Conservation (phyloP, 108 stramenopile species). For the Skeletonema menzelii region DNA sequence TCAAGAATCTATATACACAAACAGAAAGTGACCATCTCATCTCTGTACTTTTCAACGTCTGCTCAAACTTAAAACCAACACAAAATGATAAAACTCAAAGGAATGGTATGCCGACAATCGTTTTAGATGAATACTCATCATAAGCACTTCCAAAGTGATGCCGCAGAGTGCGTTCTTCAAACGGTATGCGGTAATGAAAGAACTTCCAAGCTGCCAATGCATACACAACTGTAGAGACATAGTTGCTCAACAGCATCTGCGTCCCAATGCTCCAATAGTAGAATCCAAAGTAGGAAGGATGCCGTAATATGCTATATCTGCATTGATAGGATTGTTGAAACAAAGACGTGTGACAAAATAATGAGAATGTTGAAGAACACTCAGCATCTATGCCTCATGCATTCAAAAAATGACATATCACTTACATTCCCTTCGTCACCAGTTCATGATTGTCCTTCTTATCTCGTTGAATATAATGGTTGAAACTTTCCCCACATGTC, state of each 20-base stretch:
- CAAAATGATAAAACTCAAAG: background rate
- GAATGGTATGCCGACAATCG: conserved; percentile 90
- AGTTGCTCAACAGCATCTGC: conserved; percentile 88
- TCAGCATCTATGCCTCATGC: background rate
- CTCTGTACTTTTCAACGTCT: background rate
- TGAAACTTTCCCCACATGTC: conserved; percentile 92
- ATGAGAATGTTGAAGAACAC: background rate
- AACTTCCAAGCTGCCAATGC: conserved; percentile 82
- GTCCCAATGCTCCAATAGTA: conserved; percentile 95
- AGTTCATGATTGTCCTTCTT: conserved; percentile 86
- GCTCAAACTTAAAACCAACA: background rate
- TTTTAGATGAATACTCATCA: conserved; percentile 63
- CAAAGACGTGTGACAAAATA: background rate
- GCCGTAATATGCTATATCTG: conserved; percentile 86
- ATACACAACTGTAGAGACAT: conserved; percentile 62
- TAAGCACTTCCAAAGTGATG: conserved; percentile 82
- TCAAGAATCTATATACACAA: background rate
- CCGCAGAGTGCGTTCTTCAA: conserved; percentile 85
- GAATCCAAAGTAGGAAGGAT: conserved; percentile 96
- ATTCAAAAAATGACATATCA: conserved; percentile 9
- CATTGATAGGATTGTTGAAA: background rate
- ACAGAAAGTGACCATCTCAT: background rate
- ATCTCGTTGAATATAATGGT: conserved; percentile 89
- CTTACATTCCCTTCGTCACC: conserved; percentile 86
- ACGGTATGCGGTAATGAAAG: conserved; percentile 87